Evolutionary conservation across 1,139 yeast genomes (phyloP).

Genomic region (Suhomyces atakaporum): DNA sequence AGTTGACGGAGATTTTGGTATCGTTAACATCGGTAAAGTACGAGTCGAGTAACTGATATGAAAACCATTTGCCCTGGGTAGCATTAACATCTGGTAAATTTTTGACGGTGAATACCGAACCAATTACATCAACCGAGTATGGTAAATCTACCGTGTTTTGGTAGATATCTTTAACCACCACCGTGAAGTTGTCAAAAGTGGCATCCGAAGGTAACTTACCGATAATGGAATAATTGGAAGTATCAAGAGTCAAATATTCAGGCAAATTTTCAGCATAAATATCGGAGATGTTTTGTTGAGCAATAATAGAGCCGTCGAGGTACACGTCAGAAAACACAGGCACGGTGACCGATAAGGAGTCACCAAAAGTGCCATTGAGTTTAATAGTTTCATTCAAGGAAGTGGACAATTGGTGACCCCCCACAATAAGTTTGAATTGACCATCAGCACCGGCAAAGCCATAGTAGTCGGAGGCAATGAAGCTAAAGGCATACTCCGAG

Average conservation of each 20-base stretch:
- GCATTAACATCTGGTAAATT: slow-evolving; percentile 63
- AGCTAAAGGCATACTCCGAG: slow-evolving; percentile 64
- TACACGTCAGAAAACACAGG: slow-evolving; percentile 60
- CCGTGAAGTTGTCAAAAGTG: slow-evolving; percentile 49
- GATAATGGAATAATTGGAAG: slow-evolving; percentile 43
- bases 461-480: slow-evolving; percentile 75
- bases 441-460: slow-evolving; percentile 78
- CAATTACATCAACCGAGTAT: slow-evolving; percentile 49
- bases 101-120: slow-evolving; percentile 55
- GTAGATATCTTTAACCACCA: slow-evolving; percentile 61
- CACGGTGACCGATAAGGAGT: slow-evolving; percentile 53
- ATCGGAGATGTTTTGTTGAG: slow-evolving; percentile 53
- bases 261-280: slow-evolving; percentile 55
- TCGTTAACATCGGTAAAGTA: slow-evolving; percentile 55
- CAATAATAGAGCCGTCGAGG: slow-evolving; percentile 58
- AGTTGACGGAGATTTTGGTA: slow-evolving; percentile 52
- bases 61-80: slow-evolving; percentile 60
- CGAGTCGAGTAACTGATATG: slow-evolving; percentile 52
- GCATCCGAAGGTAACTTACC: slow-evolving; percentile 60
- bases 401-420: slow-evolving; percentile 84
- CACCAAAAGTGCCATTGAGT: slow-evolving; percentile 68
- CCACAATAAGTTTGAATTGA: slow-evolving; percentile 71
- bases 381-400: slow-evolving; percentile 50
- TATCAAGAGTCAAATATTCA: slow-evolving; percentile 56
- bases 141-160: slow-evolving; percentile 65